phyloP scores from a whole-genome alignment of 2,329 filamentous ascomycete genomes.

The Penicillium sp. region DNA sequence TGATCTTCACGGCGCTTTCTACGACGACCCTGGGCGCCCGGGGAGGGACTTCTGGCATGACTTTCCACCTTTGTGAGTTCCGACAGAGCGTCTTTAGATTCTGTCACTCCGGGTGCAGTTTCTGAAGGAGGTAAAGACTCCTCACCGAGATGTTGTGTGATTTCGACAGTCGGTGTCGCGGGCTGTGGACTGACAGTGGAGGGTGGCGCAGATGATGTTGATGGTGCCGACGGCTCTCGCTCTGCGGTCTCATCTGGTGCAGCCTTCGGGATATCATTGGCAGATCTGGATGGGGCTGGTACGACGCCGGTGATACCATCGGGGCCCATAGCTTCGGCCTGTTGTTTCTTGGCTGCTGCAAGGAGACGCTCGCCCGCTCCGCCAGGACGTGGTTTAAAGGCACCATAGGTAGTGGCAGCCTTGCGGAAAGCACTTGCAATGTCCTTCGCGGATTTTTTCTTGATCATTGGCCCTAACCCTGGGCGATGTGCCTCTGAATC shows the following conservation, averaged over 20 bases:
- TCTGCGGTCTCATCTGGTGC: slow-evolving; percentile 39
- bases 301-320: slow-evolving; percentile 92
- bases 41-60: slow-evolving; percentile 43
- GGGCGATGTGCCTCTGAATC: slow-evolving; percentile 67
- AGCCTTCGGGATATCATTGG: slow-evolving; percentile 47
- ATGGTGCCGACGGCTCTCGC: slow-evolving; percentile 37
- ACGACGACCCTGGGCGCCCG: slow-evolving; percentile 57
- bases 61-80: slow-evolving; percentile 34
- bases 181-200: slow-evolving; percentile 27
- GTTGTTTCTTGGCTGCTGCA: slow-evolving; percentile 60
- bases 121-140: slow-evolving; percentile 34
- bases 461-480: slow-evolving; percentile 89
- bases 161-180: slow-evolving; percentile 45
- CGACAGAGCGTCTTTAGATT: slow-evolving; percentile 33
- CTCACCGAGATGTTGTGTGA: slow-evolving; percentile 44
- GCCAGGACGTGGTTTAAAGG: slow-evolving; percentile 86
- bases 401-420: slow-evolving; percentile 72
- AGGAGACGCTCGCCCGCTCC: slow-evolving; percentile 82
- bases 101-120: slow-evolving; percentile 30
- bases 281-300: slow-evolving; percentile 68
- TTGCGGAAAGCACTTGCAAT: slow-evolving; percentile 79
- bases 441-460: slow-evolving; percentile 74
- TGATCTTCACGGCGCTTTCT: slow-evolving; percentile 72
- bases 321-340: slow-evolving; percentile 68
- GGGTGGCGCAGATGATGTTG: slow-evolving; percentile 29